A percentile compares a stretch with the other conserved stretches of the same genome.
Conservation (phyloP, 83 land plant genomes). For the Picea engelmannii region DNA sequence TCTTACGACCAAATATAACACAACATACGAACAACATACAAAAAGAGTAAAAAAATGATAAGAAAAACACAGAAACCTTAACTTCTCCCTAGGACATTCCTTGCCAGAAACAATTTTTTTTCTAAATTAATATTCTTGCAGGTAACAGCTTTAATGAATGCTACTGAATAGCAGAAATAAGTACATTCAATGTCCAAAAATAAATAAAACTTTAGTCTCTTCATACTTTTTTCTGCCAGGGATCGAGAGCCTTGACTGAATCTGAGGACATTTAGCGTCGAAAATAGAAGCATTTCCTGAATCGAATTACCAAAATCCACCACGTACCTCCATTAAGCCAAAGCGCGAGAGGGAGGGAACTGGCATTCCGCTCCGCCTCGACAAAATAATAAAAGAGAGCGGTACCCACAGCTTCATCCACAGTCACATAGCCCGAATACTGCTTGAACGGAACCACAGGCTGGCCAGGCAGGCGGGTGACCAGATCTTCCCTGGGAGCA, state of each 20-base stretch:
- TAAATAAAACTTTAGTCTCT: too few relatives aligned
- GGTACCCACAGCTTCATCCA: slow-evolving; percentile 53
- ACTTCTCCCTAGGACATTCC: too few relatives aligned
- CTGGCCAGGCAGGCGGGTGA: slow-evolving; percentile 50
- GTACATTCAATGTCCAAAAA: not conserved
- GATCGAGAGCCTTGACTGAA: slow-evolving; percentile 43
- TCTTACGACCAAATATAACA: too few relatives aligned
- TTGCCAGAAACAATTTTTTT: too few relatives aligned
- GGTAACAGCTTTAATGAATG: too few relatives aligned
- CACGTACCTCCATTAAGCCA: slow-evolving; percentile 77
- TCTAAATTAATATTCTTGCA: too few relatives aligned
- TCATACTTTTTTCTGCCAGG: slow-evolving; percentile 37
- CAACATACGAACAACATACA: too few relatives aligned
- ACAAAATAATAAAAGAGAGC: slow-evolving; percentile 82
- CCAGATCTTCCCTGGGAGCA: slow-evolving; percentile 19
- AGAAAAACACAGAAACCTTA: too few relatives aligned
- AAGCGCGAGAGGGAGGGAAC: slow-evolving; percentile 54
- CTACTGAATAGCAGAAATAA: too few relatives aligned
- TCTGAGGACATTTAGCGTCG: slow-evolving; percentile 29
- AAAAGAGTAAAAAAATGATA: too few relatives aligned
- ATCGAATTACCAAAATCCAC: slow-evolving; percentile 10
- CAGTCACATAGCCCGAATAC: slow-evolving; percentile 83
- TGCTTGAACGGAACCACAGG: slow-evolving; percentile 49
- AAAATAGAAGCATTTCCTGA: slow-evolving; percentile 37
- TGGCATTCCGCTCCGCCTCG: slow-evolving; percentile 38